A percentile compares a stretch with the other conserved stretches of the same genome.
phyloP scores from a whole-genome alignment of 495 filamentous ascomycete species.

The Emericellopsis terricola region DNA sequence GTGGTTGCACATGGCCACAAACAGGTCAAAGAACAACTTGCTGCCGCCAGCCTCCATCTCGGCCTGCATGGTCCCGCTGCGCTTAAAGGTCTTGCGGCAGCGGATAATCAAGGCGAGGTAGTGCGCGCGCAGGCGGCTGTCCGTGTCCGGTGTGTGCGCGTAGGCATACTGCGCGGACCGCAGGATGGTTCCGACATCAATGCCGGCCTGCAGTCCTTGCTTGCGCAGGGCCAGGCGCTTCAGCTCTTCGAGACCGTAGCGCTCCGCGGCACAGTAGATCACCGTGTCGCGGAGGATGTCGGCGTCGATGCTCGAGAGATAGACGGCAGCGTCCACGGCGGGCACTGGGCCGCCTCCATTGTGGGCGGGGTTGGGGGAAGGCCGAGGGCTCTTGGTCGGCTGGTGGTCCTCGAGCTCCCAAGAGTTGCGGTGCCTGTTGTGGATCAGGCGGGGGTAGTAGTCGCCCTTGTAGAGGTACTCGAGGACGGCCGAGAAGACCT shows the following conservation, averaged over 20 bases:
- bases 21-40: conserved; percentile 91
- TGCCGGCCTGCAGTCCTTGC: conserved; percentile 73
- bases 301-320: conserved; percentile 42
- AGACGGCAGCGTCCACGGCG: conserved; percentile 53
- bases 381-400: conserved; percentile 10
- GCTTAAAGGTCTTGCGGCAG: conserved; percentile 85
- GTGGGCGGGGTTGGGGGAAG: conserved; percentile 15
- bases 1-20: conserved; percentile 94
- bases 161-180: conserved; percentile 84
- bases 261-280: conserved; percentile 80
- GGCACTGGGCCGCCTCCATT: conserved; percentile 25
- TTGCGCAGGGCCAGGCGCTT: conserved; percentile 80
- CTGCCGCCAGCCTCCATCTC: conserved; percentile 74
- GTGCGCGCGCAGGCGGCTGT: conserved; percentile 78
- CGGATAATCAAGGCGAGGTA: conserved; percentile 90
- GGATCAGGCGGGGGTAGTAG: conserved; percentile 64
- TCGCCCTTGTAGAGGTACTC: conserved; percentile 92
- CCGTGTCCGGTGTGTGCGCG: conserved; percentile 79
- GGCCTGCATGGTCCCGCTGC: conserved; percentile 90
- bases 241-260: conserved; percentile 70
- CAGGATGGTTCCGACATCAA: conserved; percentile 74
- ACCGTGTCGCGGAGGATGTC: conserved; percentile 73
- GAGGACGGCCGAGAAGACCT: conserved; percentile 77
- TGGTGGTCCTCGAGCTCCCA: conserved; percentile 54
- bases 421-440: conserved; percentile 45